Conservation (phyloP, 495 filamentous ascomycete genomes). For the Bryoglossum gracile region DNA sequence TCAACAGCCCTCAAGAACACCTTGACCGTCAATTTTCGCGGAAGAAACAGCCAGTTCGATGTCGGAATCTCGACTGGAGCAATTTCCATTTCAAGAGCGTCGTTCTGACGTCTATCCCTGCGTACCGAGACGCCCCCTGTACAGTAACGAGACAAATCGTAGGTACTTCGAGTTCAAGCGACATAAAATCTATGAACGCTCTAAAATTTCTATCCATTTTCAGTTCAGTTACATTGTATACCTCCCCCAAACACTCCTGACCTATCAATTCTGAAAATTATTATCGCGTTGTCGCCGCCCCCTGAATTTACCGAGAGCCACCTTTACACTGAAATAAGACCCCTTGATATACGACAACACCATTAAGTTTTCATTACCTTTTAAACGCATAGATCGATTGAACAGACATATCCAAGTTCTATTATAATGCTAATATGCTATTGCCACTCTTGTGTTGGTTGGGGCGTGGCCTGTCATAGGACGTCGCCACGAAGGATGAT, state of each 20-base stretch:
- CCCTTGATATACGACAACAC: conserved; percentile 8
- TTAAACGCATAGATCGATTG: conserved; percentile 5
- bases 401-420: no score
- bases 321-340: conserved; percentile 3
- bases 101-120: no score
- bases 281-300: conserved; percentile 7
- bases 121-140: conserved; percentile 7
- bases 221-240: conserved; percentile 10
- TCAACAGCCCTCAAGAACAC: no score
- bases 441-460: conserved; percentile 4
- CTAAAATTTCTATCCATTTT: conserved; percentile 14
- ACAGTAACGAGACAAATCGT: conserved; percentile 15
- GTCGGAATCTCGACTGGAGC: no score
- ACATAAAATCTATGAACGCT: conserved; percentile 10
- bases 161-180: conserved; percentile 13
- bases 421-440: conserved; percentile 6
- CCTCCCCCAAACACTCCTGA: no score
- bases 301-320: conserved; percentile 6
- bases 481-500: conserved; percentile 6
- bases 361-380: conserved; percentile 3
- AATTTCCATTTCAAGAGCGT: no score
- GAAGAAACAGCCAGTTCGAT: no score
- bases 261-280: conserved; percentile 9
- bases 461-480: conserved; percentile 2
- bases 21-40: no score